Conservation (phyloP, 202 grass and related monocot species). For the Zoysia matrella region DNA sequence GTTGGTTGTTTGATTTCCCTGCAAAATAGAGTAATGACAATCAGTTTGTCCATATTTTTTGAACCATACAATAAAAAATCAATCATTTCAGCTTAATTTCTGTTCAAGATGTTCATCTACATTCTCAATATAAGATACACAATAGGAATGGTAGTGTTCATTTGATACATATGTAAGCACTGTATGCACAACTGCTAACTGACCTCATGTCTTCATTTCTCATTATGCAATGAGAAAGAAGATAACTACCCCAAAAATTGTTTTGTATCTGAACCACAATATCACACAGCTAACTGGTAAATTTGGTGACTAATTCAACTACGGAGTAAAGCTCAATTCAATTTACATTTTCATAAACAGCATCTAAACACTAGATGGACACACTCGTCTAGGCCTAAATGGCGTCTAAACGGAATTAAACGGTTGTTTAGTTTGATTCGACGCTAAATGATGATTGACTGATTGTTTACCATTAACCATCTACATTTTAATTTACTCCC, state of each 20-base stretch:
- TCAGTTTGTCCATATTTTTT: slow-evolving; percentile 1
- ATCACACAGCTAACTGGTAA: slow-evolving; percentile 5
- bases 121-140: background rate
- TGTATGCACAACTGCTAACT: background rate
- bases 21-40: slow-evolving; percentile 28
- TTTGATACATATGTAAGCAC: background rate
- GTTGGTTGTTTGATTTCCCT: slow-evolving; percentile 61
- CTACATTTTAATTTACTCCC: too few species aligned
- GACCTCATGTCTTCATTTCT: slow-evolving; percentile 8
- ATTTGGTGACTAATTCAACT: slow-evolving; percentile 15
- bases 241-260: background rate
- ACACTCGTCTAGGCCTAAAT: too few species aligned
- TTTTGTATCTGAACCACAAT: background rate
- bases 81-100: background rate
- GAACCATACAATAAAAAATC: slow-evolving; percentile 12
- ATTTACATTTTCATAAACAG: background rate
- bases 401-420: too few species aligned
- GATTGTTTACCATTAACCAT: too few species aligned
- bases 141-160: too few species aligned
- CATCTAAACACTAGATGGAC: too few species aligned
- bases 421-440: too few species aligned
- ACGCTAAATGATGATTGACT: too few species aligned
- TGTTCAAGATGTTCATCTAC: background rate
- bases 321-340: slow-evolving; percentile 26
- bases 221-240: background rate